A percentile compares a stretch with the other conserved stretches of the same genome.
Evolutionary conservation across 2,329 filamentous ascomycete genomes (phyloP).

Genomic region (Fusarium begoniae): DNA sequence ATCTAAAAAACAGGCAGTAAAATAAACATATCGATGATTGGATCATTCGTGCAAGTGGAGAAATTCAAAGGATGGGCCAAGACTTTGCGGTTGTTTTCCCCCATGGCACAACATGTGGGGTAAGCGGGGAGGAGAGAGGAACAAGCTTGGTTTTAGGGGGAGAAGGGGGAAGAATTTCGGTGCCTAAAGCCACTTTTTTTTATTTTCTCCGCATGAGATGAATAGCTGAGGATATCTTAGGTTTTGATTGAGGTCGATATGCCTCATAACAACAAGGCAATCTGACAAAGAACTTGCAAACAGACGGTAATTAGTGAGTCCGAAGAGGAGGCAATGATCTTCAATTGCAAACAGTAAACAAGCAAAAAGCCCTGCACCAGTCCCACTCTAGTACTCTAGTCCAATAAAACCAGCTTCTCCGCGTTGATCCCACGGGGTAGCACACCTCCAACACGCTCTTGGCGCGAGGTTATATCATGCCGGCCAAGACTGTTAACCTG

Average conservation of each 20-base stretch:
- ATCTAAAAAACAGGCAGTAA: conserved; percentile 22
- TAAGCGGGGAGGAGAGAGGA: conserved; percentile 8
- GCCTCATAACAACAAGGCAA: neutral
- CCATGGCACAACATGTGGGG: conserved; percentile 8
- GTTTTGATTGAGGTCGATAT: neutral
- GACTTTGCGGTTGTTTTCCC: neutral
- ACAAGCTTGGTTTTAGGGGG: conserved; percentile 10
- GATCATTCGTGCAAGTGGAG: neutral
- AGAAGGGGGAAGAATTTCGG: conserved; percentile 2
- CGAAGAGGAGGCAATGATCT: neutral
- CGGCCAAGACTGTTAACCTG: conserved; percentile 26
- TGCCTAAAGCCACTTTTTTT: conserved; percentile 8
- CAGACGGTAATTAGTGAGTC: rapidly evolving
- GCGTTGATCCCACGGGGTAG: conserved; percentile 23
- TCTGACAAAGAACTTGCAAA: too few species aligned
- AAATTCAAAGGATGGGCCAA: conserved; percentile 9
- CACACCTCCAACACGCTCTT: conserved; percentile 3
- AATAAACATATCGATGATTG: conserved; percentile 17
- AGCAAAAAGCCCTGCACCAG: neutral
- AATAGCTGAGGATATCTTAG: neutral
- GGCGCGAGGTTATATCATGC: conserved; percentile 13
- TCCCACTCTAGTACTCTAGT: rapidly evolving
- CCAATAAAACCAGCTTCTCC: conserved; percentile 13
- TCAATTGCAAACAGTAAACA: neutral
- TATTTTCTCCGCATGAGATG: neutral